Evolutionary conservation across 2,329 filamentous ascomycete genomes (phyloP), one percentile per base, ranked within the genome.

Genomic region (Talaromyces atroroseus): DNA sequence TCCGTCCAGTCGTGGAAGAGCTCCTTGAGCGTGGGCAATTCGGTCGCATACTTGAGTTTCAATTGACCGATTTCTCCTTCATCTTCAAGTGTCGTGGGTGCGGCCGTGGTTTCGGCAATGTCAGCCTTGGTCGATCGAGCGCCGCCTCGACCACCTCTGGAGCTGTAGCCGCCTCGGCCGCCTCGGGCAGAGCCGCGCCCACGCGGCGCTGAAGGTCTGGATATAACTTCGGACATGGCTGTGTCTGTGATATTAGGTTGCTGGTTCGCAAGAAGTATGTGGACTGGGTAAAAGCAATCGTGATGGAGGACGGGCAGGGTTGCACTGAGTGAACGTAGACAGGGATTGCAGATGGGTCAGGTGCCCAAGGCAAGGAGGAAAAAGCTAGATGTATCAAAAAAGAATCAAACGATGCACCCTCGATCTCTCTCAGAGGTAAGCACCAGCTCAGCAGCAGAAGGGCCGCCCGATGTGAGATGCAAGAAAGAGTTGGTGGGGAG

Each of bases 1-100:
- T 96, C 90, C 65, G 91, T 92, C 94, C 92, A 97, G 74, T 91
- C 88, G 59, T 90, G 85, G 78, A 96, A 96, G 78, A 97, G 86
- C 74, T 96, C 92, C 78, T 90, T 91, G 72, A 99, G 85, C 67
- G 87, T 85, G 60, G 80, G 80, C 66, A 96, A 83, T 77, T 92
- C 89, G 68, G 79, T 78, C 68, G 88, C 83, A 71, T 95, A 94
- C 73, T 89, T 86, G 80, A 90, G 91, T 83, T 95, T 95, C 71
- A 97, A 85, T 76, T 95, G 85, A 70, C 88, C 89, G 64, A 97
- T 82, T 75, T 96, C 92, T 73, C 90, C 89, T 73, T 95, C 87
- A 68, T 97, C 92, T 69, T 87, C 84, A 62, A 88, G 82, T 64
- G 82, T 78, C 62, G 83, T 75, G 69, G 78, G 73, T 64, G 77